Evolutionary conservation across 2,329 filamentous ascomycete genomes (phyloP), one percentile per base, ranked within the genome.

Genomic region (Phaeosphaeriaceae sp.): DNA sequence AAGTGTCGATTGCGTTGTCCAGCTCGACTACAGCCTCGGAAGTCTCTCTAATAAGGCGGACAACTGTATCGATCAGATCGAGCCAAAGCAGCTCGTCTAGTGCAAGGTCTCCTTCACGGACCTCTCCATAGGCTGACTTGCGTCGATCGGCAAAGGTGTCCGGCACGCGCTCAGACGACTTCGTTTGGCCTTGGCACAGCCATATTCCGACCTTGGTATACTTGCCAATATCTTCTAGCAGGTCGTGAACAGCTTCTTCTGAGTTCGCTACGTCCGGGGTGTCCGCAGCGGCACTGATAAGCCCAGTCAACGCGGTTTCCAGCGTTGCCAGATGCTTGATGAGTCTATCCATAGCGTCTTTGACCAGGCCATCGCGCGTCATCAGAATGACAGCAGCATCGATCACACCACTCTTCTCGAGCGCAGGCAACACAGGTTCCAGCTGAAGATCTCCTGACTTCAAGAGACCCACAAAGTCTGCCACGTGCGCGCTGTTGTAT

Each of bases 201-300:
- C 95, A 99, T 52, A 97, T 94, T 15, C 96, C 95, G 1, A 99
- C 92, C 64, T 93, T 90, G 1, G 90, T 88, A 78, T 97, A 98
- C 75, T 97, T 97, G 61, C 96, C 89, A 19, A 99, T 81, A 0
- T 90, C 89, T 57, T 88, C 86, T 3, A 97, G 83, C 1, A 97
- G 83, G 56, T 94, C 90, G 56, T 90, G 86, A 0, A 90, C 87
- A 0, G 91, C 86, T 62, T 90, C 87, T 59, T 88, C 86, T 2
- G 89, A 84, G 49, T 84, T 85, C 1, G 81, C 78, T 1, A 84
- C 80, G 56, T 90, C 85, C 1, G 83, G 83, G 26, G 85, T 84
- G 0, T 88, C 84, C 4, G 82, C 79, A 0, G 83, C 83, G 13
- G 86, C 88, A n/a, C 84, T 81, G 2, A 97, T 79, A 4, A 97